Conservation (phyloP, 768 basidiomycete genomes). For the Phanerodontia chrysosporium region DNA sequence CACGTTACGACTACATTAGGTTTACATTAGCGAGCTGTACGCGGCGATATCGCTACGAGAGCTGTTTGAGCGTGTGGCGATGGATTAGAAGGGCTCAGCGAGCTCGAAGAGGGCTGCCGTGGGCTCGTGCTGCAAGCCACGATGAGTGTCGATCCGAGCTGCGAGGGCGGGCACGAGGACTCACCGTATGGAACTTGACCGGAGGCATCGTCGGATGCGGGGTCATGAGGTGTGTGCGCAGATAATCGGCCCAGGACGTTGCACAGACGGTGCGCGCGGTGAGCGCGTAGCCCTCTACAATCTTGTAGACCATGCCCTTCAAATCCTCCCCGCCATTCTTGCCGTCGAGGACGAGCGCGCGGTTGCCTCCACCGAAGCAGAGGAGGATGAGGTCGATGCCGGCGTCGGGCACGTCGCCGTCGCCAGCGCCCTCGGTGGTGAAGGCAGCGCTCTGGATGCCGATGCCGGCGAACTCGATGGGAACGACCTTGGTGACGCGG, state of each 20-base stretch:
- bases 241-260: constrained; percentile 5
- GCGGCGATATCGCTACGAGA: neutral
- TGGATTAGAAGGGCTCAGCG: neutral
- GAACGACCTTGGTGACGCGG: constrained; percentile 6
- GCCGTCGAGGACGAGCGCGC: constrained; percentile 6
- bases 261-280: neutral
- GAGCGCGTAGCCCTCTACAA: neutral
- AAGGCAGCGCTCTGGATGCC: neutral
- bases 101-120: neutral
- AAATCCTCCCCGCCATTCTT: constrained; percentile 7
- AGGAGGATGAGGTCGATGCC: constrained; percentile 7
- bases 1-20: too few relatives aligned
- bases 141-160: neutral
- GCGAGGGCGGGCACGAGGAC: neutral
- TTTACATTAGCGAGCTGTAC: too few relatives aligned
- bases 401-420: neutral
- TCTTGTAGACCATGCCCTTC: constrained; percentile 7
- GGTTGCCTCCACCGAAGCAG: constrained; percentile 3
- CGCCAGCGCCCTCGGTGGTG: neutral
- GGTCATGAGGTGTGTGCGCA: neutral
- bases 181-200: neutral
- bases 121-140: neutral
- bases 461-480: constrained; percentile 4
- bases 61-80: too few relatives aligned
- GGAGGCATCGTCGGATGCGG: neutral